These are phyloP conservation scores for Talaromyces sp. DNA, from an alignment of 2,329 filamentous ascomycete genomes.

Conservation along the genomic window DNA sequence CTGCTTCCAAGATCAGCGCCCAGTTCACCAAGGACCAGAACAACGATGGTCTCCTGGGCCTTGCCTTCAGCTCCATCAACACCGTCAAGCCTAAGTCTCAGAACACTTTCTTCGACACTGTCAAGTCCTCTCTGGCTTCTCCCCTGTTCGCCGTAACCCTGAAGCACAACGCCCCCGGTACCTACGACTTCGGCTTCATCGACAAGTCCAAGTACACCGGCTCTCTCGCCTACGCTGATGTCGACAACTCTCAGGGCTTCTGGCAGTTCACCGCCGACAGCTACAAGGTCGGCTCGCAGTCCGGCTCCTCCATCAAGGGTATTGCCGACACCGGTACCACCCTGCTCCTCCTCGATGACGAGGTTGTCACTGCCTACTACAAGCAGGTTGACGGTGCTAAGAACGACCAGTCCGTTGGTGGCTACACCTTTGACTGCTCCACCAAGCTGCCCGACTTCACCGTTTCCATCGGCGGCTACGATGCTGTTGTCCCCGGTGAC, in stretches of 20 bases:
- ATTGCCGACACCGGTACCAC: slow-evolving; percentile 73
- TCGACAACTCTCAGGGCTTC: slow-evolving; percentile 62
- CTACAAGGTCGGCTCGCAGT: slow-evolving; percentile 57
- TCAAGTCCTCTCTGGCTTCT: slow-evolving; percentile 53
- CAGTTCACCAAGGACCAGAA: slow-evolving; percentile 55
- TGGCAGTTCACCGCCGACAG: slow-evolving; percentile 64
- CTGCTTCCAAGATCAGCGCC: slow-evolving; percentile 61
- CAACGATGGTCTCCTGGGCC: slow-evolving; percentile 63
- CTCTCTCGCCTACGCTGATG: slow-evolving; percentile 57
- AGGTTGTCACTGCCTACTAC: slow-evolving; percentile 64
- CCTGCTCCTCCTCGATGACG: slow-evolving; percentile 61
- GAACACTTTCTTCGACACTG: slow-evolving; percentile 64
- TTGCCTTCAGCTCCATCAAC: slow-evolving; percentile 64
- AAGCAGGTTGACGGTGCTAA: slow-evolving; percentile 55
- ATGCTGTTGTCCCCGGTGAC: slow-evolving; percentile 55
- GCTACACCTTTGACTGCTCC: slow-evolving; percentile 59
- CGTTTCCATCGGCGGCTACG: slow-evolving; percentile 53
- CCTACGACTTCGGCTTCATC: slow-evolving; percentile 63
- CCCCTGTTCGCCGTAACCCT: slow-evolving; percentile 59
- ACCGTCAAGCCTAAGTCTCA: slow-evolving; percentile 55
- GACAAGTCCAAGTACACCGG: slow-evolving; percentile 62
- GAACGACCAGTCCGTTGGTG: slow-evolving; percentile 53
- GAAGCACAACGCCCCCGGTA: slow-evolving; percentile 56
- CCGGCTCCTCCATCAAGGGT: slow-evolving; percentile 47
- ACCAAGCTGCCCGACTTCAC: slow-evolving; percentile 57